Evolutionary conservation across 441 rosid species (phyloP).

Genomic region (Rhodomyrtus psidioides): DNA sequence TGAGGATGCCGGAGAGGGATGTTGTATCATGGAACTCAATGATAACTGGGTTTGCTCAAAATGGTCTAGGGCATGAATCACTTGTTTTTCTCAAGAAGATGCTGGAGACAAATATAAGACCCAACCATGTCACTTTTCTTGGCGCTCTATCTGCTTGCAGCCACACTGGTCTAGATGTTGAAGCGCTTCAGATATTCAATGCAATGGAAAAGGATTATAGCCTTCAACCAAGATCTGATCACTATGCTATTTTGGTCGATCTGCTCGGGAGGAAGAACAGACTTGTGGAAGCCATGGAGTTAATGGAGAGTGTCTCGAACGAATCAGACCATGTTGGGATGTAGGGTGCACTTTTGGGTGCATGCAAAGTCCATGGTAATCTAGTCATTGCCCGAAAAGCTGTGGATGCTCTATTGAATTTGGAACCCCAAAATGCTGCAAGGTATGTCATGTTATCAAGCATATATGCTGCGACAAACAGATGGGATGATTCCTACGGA

Average conservation of each 20-base stretch:
- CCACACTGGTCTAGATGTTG: slow-evolving; percentile 31
- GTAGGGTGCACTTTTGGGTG: slow-evolving; percentile 45
- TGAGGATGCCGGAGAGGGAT: slow-evolving; percentile 25
- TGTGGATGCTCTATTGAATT: slow-evolving; percentile 26
- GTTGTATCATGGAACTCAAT: slow-evolving; percentile 43
- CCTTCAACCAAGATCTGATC: slow-evolving; percentile 28
- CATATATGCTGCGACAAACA: slow-evolving; percentile 34
- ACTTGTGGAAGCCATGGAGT: slow-evolving; percentile 28
- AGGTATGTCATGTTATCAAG: slow-evolving; percentile 43
- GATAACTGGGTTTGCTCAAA: slow-evolving; percentile 26
- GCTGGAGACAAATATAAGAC: slow-evolving; percentile 16
- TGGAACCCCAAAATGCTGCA: slow-evolving; percentile 44
- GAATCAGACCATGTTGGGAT: slow-evolving; percentile 23
- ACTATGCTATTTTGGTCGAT: slow-evolving; percentile 42
- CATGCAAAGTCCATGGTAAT: slow-evolving; percentile 34
- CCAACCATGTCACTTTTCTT: slow-evolving; percentile 35
- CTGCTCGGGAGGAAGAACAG: slow-evolving; percentile 41
- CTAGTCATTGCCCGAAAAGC: slow-evolving; percentile 31
- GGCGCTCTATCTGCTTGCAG: slow-evolving; percentile 38
- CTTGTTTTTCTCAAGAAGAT: slow-evolving; percentile 10
- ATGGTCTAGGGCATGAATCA: slow-evolving; percentile 15
- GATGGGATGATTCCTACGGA: slow-evolving; percentile 34
- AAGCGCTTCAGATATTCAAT: slow-evolving; percentile 27
- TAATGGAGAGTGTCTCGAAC: slow-evolving; percentile 28
- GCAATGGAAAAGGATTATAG: slow-evolving; percentile 23